A percentile compares a stretch with the other conserved stretches of the same genome.
Evolutionary conservation across 208 protist genomes (phyloP).

Genomic region (Acanthamoeba polyphaga): DNA sequence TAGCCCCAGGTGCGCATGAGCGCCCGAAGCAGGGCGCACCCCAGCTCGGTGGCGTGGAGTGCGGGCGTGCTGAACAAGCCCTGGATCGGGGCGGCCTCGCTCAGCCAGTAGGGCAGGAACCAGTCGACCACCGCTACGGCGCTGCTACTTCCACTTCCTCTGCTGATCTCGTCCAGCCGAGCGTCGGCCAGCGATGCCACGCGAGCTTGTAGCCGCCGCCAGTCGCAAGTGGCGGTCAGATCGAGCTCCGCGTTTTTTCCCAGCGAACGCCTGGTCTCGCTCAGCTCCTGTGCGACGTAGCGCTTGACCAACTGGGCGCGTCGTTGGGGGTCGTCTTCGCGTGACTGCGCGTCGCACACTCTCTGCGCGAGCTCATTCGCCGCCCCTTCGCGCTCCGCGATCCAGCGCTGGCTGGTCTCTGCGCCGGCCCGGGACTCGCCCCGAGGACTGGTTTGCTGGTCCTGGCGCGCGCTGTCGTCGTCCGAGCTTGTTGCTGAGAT

Average conservation of each 20-base stretch:
- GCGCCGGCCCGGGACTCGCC: not conserved
- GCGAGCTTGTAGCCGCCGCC: not conserved
- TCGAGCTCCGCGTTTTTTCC: not conserved
- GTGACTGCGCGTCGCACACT: too few species aligned
- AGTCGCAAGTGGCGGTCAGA: not conserved
- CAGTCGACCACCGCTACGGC: not conserved
- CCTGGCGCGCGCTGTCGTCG: not conserved
- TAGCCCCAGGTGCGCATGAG: slow-evolving; percentile 3
- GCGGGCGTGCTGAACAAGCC: not conserved
- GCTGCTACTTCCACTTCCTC: not conserved
- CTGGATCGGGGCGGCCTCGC: not conserved
- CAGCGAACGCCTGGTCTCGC: not conserved
- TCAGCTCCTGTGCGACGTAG: not conserved
- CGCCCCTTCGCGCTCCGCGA: not conserved
- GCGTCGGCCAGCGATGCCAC: not conserved
- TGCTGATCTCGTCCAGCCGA: not conserved
- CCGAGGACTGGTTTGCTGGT: not conserved
- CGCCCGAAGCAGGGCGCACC: not conserved
- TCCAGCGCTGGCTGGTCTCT: not conserved
- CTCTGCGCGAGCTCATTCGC: too few species aligned
- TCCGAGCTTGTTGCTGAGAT: not conserved
- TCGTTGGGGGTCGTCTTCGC: not conserved
- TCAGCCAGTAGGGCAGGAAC: slow-evolving; percentile 29
- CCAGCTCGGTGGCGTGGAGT: not conserved
- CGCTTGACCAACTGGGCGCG: not conserved